Conservation (phyloP, 2,329 filamentous ascomycete genomes). For the Arachnopeziza araneosa region DNA sequence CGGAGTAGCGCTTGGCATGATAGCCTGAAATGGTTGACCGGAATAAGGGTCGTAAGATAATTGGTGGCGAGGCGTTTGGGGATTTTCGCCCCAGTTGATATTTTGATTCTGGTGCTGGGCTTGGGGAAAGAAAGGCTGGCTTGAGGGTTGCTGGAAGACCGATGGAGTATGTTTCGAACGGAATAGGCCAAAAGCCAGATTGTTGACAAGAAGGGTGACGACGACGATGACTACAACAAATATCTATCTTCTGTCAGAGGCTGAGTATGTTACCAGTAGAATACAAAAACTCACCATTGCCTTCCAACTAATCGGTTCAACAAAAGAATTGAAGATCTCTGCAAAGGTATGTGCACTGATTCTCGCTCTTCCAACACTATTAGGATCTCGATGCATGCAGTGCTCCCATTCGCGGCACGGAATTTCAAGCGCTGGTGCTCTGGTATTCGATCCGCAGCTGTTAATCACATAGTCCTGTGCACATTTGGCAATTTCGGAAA, state of each 20-base stretch:
- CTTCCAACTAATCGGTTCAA: constrained; percentile 86
- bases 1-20: constrained; percentile 27
- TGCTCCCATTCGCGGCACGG: constrained; percentile 76
- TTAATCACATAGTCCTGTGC: constrained; percentile 70
- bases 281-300: constrained; percentile 49
- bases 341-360: constrained; percentile 85
- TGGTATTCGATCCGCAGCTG: constrained; percentile 59
- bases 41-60: constrained; percentile 19
- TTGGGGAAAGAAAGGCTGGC: constrained; percentile 11
- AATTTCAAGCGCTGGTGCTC: constrained; percentile 65
- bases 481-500: constrained; percentile 78
- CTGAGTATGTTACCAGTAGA: background rate
- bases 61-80: constrained; percentile 23
- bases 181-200: constrained; percentile 39
- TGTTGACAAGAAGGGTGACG: constrained; percentile 45
- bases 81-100: constrained; percentile 2
- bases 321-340: constrained; percentile 88
- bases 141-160: constrained; percentile 23
- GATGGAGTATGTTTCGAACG: constrained; percentile 18
- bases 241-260: constrained; percentile 34
- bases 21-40: constrained; percentile 18
- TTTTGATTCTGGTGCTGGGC: constrained; percentile 2
- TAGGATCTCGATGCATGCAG: constrained; percentile 82
- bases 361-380: constrained; percentile 70
- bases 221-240: constrained; percentile 47